Percentiles rank a stretch among this genome's conserved stretches.
Evolutionary conservation across 352 stramenopile genomes (phyloP).

Genomic region (Phytopythium sindhum): DNA sequence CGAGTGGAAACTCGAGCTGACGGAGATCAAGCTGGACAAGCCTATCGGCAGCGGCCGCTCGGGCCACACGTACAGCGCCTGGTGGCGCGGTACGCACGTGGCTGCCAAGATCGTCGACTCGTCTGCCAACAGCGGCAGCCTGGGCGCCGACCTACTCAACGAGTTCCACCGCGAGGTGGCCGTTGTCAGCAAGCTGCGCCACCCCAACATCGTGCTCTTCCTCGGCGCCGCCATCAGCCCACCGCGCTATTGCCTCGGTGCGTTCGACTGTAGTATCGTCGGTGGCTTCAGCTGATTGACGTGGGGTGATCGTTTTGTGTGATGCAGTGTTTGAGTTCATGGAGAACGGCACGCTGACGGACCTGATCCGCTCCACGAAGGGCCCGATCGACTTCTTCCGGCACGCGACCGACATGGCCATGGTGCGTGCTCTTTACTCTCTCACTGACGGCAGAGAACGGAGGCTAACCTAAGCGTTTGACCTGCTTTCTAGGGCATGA

Average conservation of each 20-base stretch:
- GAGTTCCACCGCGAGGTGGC: constrained; percentile 85
- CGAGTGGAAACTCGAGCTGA: constrained; percentile 76
- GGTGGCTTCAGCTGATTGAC: too few relatives aligned
- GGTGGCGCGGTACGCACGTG: constrained; percentile 77
- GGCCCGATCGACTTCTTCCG: constrained; percentile 80
- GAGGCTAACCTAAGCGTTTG: background rate
- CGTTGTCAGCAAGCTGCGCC: constrained; percentile 80
- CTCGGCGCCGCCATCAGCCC: constrained; percentile 74
- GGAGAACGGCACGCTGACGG: constrained; percentile 81
- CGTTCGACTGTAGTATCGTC: too few relatives aligned
- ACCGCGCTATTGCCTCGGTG: constrained; percentile 80
- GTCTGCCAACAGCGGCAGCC: constrained; percentile 54
- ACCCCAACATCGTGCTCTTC: constrained; percentile 87
- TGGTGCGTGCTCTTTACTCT: constrained; percentile 33
- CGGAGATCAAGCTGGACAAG: constrained; percentile 69
- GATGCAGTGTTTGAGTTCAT: constrained; percentile 85
- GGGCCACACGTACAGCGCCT: constrained; percentile 74
- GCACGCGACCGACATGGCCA: constrained; percentile 70
- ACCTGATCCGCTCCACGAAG: constrained; percentile 70
- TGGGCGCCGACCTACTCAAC: constrained; percentile 79
- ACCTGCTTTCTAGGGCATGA: constrained; percentile 71
- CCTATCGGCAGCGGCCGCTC: constrained; percentile 69
- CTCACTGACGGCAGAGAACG: background rate
- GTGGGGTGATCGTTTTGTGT: too few relatives aligned
- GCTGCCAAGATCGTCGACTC: constrained; percentile 78